Percentiles rank a stretch among this genome's conserved stretches.
Evolutionary conservation across 2,329 filamentous ascomycete genomes (phyloP).

Genomic region (Penicillium freii): DNA sequence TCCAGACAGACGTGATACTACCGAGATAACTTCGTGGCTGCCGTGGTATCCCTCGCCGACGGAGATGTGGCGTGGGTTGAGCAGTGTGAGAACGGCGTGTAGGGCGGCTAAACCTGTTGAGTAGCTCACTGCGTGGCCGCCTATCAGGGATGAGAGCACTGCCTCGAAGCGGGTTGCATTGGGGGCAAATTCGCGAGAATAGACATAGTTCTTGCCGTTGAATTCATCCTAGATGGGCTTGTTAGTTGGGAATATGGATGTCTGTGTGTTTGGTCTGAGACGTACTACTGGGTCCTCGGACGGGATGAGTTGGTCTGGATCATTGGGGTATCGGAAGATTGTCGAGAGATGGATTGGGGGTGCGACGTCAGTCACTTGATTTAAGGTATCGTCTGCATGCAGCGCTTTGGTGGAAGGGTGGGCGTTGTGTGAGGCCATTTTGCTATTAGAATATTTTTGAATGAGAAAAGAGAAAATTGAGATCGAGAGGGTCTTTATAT

Average conservation of each 20-base stretch:
- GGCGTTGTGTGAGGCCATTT: slow-evolving; percentile 22
- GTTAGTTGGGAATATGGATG: neutral
- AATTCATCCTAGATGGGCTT: slow-evolving; percentile 18
- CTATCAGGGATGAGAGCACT: slow-evolving; percentile 71
- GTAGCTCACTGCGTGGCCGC: slow-evolving; percentile 68
- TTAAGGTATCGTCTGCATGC: slow-evolving; percentile 77
- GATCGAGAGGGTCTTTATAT: neutral
- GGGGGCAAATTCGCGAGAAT: slow-evolving; percentile 76
- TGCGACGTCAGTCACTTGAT: slow-evolving; percentile 73
- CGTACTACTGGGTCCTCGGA: slow-evolving; percentile 56
- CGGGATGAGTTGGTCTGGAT: slow-evolving; percentile 64
- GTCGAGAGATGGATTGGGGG: slow-evolving; percentile 88
- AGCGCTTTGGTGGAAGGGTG: slow-evolving; percentile 60
- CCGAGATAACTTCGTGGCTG: slow-evolving; percentile 76
- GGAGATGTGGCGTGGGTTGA: slow-evolving; percentile 79
- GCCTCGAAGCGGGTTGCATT: slow-evolving; percentile 84
- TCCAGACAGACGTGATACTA: slow-evolving; percentile 73
- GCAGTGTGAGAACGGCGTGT: slow-evolving; percentile 75
- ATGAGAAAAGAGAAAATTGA: neutral
- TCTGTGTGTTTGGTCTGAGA: neutral
- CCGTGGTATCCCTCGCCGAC: slow-evolving; percentile 89
- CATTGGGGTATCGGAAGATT: slow-evolving; percentile 74
- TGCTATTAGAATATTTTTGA: neutral
- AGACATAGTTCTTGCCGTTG: slow-evolving; percentile 60
- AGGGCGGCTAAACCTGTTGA: slow-evolving; percentile 80